Evolutionary conservation across 148 eudicot genomes (phyloP).

Genomic region (Pharnaceum exiguum): DNA sequence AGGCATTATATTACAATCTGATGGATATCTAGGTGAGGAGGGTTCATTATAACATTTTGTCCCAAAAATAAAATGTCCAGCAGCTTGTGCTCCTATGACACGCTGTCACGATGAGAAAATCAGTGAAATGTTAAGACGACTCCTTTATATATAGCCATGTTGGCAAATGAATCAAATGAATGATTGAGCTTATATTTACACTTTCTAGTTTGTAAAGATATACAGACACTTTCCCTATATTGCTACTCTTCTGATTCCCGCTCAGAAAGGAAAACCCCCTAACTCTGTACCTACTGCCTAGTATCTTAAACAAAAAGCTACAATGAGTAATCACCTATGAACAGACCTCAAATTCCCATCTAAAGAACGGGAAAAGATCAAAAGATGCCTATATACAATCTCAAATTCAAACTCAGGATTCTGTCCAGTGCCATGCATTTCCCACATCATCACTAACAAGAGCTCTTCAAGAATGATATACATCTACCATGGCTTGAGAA

Average conservation of each 20-base stretch:
- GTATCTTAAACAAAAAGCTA: not conserved
- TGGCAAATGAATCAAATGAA: too few relatives aligned
- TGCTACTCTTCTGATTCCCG: not conserved
- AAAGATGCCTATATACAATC: slow-evolving; percentile 12
- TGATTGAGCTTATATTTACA: slow-evolving; percentile 17
- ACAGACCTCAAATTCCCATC: slow-evolving; percentile 2
- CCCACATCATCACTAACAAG: slow-evolving; percentile 1
- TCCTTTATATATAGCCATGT: too few relatives aligned
- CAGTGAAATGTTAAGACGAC: too few relatives aligned
- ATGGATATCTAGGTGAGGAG: too few relatives aligned
- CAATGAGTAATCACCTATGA: slow-evolving; percentile 10
- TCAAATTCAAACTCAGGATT: not conserved
- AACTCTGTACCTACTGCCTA: too few relatives aligned
- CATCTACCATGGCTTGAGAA: not conserved
- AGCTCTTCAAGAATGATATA: not conserved
- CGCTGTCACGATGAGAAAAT: too few relatives aligned
- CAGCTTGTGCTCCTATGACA: too few relatives aligned
- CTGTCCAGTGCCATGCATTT: not conserved
- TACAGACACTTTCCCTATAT: not conserved
- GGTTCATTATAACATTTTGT: too few relatives aligned
- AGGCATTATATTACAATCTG: too few relatives aligned
- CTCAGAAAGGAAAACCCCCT: too few relatives aligned
- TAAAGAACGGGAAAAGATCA: not conserved
- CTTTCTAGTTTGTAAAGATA: not conserved
- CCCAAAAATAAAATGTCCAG: too few relatives aligned